A percentile compares a stretch with the other conserved stretches of the same genome.
These are phyloP conservation scores for Trichoderma parareesei DNA, from an alignment of 495 filamentous ascomycete genomes.

Conservation along the genomic window DNA sequence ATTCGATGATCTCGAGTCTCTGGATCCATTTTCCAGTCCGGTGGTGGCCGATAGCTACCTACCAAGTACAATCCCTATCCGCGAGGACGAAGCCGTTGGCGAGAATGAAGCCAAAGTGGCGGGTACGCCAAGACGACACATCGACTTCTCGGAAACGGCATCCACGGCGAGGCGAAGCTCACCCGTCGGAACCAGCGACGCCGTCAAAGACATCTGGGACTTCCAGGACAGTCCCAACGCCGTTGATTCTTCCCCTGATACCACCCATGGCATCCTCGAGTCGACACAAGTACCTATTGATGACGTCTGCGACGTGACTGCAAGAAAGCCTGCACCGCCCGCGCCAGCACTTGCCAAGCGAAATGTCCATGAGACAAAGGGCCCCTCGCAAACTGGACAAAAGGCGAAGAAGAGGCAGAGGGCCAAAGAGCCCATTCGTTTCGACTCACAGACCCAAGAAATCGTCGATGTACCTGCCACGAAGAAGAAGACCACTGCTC, in stretches of 20 bases:
- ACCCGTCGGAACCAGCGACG: neutral
- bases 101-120: neutral
- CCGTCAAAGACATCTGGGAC: neutral
- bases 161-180: slow-evolving; percentile 8
- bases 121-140: neutral
- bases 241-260: too few relatives aligned
- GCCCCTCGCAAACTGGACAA: neutral
- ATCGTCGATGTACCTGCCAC: neutral
- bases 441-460: neutral
- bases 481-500: neutral
- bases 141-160: slow-evolving; percentile 11
- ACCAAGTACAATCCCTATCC: slow-evolving; percentile 3
- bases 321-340: neutral
- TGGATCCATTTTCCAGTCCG: neutral
- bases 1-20: neutral
- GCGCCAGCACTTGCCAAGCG: neutral
- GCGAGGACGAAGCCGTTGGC: neutral
- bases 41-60: neutral
- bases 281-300: neutral
- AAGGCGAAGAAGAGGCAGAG: neutral
- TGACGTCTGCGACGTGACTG: neutral
- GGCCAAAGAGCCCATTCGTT: neutral
- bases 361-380: neutral
- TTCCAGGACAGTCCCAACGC: neutral
- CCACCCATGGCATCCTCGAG: neutral